Evolutionary conservation across 495 filamentous ascomycete species (phyloP), one percentile per base, ranked within the genome.

Genomic region (Haplographium delicatum): DNA sequence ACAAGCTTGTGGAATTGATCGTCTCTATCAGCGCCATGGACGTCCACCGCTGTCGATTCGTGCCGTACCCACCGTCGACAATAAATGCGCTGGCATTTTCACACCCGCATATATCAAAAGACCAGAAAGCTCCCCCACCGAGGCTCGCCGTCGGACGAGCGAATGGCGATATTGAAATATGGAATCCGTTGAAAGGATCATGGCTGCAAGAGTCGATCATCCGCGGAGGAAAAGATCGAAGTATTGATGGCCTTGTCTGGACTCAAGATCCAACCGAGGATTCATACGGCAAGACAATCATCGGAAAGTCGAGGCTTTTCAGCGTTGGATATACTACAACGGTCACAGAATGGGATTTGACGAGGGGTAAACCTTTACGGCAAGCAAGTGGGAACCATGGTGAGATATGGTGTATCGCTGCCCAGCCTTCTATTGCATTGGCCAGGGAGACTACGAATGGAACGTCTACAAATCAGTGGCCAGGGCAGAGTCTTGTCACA

Each of bases 111-210:
- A 74, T 81, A 41, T 74, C 75, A 22, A 84, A 75, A 53, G 72
- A 85, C 38, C 54, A 59, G 35, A 67, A 70, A 43, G 55, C 62
- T 13, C 57, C 67, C 22, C 68, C 70, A 44, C 69, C 74, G n/a
- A 80, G 90, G 54, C 79, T 97, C 16, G 94, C 93, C 10, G 77
- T 99, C 57, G 93, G 93, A 43, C 84, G 93, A 54, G 84, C 89
- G 37, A 96, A 96, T 65, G 93, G 93, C 59, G 88, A 95, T 61
- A 93, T 99, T 58, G 93, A 97, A 69, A 90, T 99, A 52, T 99
- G 94, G 94, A 96, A 96, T 65, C 93, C 94, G 5, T 67, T 85
- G 51, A 78, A 79, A 53, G 90, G 91, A 11, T 68, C 76, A 39
- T 99, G 93, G 93, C 76, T 86, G 59, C 93, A 96, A 59, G 93